Base-by-base conservation (phyloP, 2,329 filamentous ascomycete species). In the Pseudocercospora crystallina region DNA sequence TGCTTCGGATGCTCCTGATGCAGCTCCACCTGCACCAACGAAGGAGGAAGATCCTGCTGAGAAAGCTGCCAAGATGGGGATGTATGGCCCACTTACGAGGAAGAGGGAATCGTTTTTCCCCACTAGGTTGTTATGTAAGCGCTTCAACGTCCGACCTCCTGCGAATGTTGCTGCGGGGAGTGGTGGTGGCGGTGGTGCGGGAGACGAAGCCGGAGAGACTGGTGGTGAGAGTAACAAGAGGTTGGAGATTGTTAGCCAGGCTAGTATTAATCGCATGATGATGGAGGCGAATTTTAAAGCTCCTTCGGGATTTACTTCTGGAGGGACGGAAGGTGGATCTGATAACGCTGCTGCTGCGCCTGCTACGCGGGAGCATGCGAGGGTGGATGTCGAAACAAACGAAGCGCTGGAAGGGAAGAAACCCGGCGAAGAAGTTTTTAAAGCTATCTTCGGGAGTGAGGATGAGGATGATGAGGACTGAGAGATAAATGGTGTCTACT, bases 71-170 rank as follows among this genome's bases (percentile, higher is more conserved):
- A 88, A 81, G 63, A 75, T 96, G 66, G 90, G 90, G 50, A 96
- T 97, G 90, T 96, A 91, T 71, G 94, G 94, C 1, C 80, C 84
- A 11, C 80, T 97, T 82, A 99, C 94, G 2, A 79, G 94, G 54
- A 83, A 79, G 15, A 76, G 79, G 0, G 69, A 81, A 7, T 80
- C 84, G 4, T 97, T 96, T 69, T 85, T 85, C 61, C 94, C 94
- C 1, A 85, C 86, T 1, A 79, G 90, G 47, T 72, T 99, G 35
- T 72, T 97, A n/a, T 97, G 92, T 73, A 99, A 97, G 69, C 80
- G 94, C 8, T 96, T 99, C 72, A 90, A 90, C 61, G 86, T 97
- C n/a, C 83, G 80, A 53, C 82, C 87, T 8, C 90, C 91, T 0
- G 78, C 80, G 8, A 81, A 90, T 67, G 83, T 69, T 48, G 67